Base-by-base conservation (phyloP, 441 rosid genomes). In the Lepidium campestre region DNA sequence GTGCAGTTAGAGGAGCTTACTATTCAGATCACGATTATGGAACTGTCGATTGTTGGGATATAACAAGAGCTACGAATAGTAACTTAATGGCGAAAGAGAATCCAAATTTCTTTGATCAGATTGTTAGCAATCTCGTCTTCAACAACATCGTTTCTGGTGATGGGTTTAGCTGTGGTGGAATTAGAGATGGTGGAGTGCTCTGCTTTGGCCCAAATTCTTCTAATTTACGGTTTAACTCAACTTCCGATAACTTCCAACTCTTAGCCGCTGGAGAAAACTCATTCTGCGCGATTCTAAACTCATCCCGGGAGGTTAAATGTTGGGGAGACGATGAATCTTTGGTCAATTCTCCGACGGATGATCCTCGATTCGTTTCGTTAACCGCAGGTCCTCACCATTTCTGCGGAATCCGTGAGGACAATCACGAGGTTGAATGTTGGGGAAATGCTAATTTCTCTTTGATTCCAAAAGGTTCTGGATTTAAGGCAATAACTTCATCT, bases 361-460 rank as follows among this genome's bases (percentile, higher is more conserved):
- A 46, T 14, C 68, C 81, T 42, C 71, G 61, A 6, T 91, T 87
- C 54, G 89, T 83, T 11, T 80, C 82, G 0, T 75, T 93, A 42
- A 69, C 96, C 7, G 86, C 97, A 5, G 97, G 99, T 17, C 82
- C 89, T 64, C 64, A 67, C 27, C 85, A 91, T 78, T 93, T 82
- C 61, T 93, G 97, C 17, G 99, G 92, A 18, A 87, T 93, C 45
- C 82, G 95, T 15, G 82, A 83, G 60, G 96, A 91, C 71, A 80
- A 82, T 64, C 97, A 91, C 56, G 93, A 78, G 25, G 83, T 86
- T 47, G 88, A 82, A 39, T 93, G 99, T 68, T 91, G 97, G 96
- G 99, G 99, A 20, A 82, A 61, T 35, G 79, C 80, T 14, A 87
- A 86, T 67, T 66, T 79, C 27, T 90, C 97, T 2, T 75, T 82